Base-by-base conservation (phyloP, 2,329 filamentous ascomycete genomes). In the Hirsutella thompsonii region DNA sequence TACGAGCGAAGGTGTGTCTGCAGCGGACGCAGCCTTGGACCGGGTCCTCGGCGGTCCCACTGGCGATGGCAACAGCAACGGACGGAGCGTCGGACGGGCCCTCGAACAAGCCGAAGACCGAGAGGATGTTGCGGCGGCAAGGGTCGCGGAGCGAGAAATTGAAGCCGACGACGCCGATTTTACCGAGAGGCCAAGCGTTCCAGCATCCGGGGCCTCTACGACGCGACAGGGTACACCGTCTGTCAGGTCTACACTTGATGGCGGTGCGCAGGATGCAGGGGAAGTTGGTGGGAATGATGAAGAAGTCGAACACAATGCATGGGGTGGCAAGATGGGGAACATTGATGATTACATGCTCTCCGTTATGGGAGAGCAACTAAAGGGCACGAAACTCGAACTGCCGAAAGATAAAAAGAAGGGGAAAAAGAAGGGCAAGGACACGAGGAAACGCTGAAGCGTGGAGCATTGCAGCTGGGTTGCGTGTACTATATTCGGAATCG, bases 41-140 rank as follows among this genome's bases (percentile, higher is more conserved):
- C 75, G 84, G 20, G 83, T 95, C 3, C 74, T 95, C 0, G 85
- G 83, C 10, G 70, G 72, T 1, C 69, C 75, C 19, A 73, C 74
- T 45, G 79, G 69, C 45, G 79, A 67, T 43, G 72, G 70, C 45
- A 79, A 68, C 43, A 72, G 69, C 10, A 78, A 80, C 26, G 70
- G 78, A 42, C 70, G 72, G 32, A 70, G 67, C 23, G 78, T 83
- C 1, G 76, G 80, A 3, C 75, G 81, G 14, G 85, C 81, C 0
- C 79, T 98, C 26, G 88, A 93, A 51, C 83, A 86, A 48, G 90
- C 88, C 0, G 92, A 98, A 61, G 92, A 98, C 52, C 77, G 76
- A 37, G 92, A 98, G 56, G 92, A 98, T 55, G 85, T 90, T 13
- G 80, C 79, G 20, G 92, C 92, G 0, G 92, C 92, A 2, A 82